Conservation (phyloP, 371 early-diverging fungal species). For the Massospora cicadina region DNA sequence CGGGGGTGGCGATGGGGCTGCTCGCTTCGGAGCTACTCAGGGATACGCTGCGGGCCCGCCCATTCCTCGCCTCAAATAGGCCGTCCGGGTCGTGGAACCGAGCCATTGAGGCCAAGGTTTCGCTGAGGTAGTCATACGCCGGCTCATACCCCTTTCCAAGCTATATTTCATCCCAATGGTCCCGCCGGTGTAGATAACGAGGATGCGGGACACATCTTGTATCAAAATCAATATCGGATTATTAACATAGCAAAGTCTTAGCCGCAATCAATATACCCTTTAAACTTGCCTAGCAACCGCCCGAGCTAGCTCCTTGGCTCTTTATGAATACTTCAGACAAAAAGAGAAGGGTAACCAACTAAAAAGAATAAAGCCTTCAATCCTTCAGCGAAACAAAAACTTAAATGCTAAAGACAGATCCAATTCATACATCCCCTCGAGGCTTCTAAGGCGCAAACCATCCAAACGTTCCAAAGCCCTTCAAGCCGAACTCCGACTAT, state of each 20-base stretch:
- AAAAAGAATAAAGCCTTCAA: too few relatives aligned
- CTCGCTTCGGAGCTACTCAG: background rate
- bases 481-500: too few relatives aligned
- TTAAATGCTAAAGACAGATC: too few relatives aligned
- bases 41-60: background rate
- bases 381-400: too few relatives aligned
- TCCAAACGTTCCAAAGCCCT: too few relatives aligned
- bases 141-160: conserved; percentile 56
- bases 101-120: conserved; percentile 46
- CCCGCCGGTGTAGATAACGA: conserved; percentile 85
- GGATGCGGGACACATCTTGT: conserved; percentile 59
- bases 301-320: too few relatives aligned
- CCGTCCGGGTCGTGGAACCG: conserved; percentile 75
- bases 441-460: too few relatives aligned
- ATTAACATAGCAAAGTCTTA: background rate
- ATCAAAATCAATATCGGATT: too few relatives aligned
- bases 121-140: conserved; percentile 52
- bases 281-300: background rate
- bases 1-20: background rate
- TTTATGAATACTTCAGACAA: too few relatives aligned
- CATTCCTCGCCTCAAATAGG: conserved; percentile 9
- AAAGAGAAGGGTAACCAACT: too few relatives aligned
- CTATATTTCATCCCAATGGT: conserved; percentile 91
- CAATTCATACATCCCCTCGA: too few relatives aligned
- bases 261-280: background rate